Percentiles rank a stretch among this genome's conserved stretches.
Conservation (phyloP, 805 yeast species). For the Pichia paraexigua region DNA sequence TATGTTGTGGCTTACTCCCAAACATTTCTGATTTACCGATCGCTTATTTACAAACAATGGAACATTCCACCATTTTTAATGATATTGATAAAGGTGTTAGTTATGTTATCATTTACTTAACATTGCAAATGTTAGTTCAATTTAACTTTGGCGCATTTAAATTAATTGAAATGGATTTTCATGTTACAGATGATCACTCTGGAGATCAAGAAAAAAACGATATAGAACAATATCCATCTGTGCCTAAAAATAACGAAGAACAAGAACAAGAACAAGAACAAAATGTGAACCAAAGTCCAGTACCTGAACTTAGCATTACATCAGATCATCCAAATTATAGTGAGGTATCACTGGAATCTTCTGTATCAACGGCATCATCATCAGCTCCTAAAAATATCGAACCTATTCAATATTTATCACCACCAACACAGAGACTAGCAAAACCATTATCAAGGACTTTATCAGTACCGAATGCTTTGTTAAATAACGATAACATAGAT, state of each 20-base stretch:
- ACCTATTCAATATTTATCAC: background rate
- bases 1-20: conserved; percentile 67
- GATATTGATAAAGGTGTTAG: conserved; percentile 70
- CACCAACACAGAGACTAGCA: background rate
- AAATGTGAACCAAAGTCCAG: background rate
- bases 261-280: background rate
- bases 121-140: conserved; percentile 57
- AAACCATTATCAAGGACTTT: conserved; percentile 5
- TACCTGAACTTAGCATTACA: background rate
- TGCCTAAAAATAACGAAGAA: background rate
- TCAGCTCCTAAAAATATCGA: background rate
- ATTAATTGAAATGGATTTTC: conserved; percentile 66
- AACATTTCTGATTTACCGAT: conserved; percentile 79
- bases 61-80: conserved; percentile 52
- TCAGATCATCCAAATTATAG: background rate
- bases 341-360: background rate
- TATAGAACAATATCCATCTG: background rate
- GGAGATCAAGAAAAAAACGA: background rate
- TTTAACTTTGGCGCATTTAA: conserved; percentile 73
- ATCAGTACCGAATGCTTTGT: conserved; percentile 16
- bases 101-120: conserved; percentile 70
- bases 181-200: conserved; percentile 15
- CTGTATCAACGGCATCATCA: background rate
- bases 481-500: conserved; percentile 14
- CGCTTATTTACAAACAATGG: conserved; percentile 71